Evolutionary conservation across 139 green algal species (phyloP).

Genomic region (Mesotaenium endlicherianum): DNA sequence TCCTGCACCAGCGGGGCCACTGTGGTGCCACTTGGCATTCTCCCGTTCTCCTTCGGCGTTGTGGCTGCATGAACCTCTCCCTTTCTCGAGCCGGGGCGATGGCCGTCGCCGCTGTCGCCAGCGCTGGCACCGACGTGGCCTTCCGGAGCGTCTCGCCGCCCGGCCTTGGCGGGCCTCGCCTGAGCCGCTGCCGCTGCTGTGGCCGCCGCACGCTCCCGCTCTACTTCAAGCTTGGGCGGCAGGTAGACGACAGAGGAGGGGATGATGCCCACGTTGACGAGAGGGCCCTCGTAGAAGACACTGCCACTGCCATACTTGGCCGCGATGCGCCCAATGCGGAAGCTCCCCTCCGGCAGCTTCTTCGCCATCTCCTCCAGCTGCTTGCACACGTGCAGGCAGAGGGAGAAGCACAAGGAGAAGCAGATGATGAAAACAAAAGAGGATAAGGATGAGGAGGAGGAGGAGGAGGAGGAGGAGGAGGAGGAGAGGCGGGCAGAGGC

Average conservation of each 20-base stretch:
- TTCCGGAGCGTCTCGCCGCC: no score
- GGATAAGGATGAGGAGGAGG: neutral
- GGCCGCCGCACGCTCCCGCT: no score
- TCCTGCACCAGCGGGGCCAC: no score
- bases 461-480: neutral
- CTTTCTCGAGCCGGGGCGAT: no score
- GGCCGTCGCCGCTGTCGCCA: no score
- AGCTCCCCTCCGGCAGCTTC: neutral
- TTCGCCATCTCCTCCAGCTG: neutral
- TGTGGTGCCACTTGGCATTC: no score
- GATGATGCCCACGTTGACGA: neutral
- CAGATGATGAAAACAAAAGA: neutral
- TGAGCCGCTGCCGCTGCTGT: no score
- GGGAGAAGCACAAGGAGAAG: neutral
- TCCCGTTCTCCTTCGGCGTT: no score
- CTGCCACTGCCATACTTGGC: neutral
- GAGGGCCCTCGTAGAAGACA: neutral
- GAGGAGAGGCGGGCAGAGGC: neutral
- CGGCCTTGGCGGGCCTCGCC: no score
- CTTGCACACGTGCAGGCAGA: neutral
- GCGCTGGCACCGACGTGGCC: no score
- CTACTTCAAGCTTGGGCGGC: neutral
- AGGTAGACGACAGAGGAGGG: neutral
- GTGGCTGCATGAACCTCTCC: no score
- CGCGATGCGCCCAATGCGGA: no score